Evolutionary conservation across 805 yeast species (phyloP).

Genomic region (Blastobotrys peoriensis): DNA sequence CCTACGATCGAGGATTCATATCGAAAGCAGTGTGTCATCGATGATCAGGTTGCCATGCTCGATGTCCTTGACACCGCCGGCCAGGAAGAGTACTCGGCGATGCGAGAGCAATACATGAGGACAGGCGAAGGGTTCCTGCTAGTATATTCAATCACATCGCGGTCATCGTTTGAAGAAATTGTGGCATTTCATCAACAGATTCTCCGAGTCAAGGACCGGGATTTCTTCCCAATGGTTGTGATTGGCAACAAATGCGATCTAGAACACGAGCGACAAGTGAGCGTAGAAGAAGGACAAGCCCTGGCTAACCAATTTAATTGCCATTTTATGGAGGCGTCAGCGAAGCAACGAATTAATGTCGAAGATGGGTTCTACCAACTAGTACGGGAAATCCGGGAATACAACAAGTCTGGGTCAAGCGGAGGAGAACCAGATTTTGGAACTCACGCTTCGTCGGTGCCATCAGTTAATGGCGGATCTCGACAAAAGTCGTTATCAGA

Average conservation of each 20-base stretch:
- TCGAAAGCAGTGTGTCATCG: conserved; percentile 81
- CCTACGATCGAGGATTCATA: conserved; percentile 82
- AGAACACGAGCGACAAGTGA: conserved; percentile 68
- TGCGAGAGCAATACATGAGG: conserved; percentile 82
- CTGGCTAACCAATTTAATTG: conserved; percentile 60
- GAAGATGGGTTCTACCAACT: conserved; percentile 70
- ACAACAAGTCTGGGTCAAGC: conserved; percentile 7
- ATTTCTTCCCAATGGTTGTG: conserved; percentile 68
- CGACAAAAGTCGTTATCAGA: neutral
- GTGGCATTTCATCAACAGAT: conserved; percentile 73
- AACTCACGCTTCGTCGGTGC: neutral
- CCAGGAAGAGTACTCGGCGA: conserved; percentile 72
- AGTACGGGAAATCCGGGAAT: conserved; percentile 26
- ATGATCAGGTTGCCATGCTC: conserved; percentile 65
- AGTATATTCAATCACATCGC: conserved; percentile 81
- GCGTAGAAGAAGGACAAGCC: conserved; percentile 77
- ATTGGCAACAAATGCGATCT: conserved; percentile 89
- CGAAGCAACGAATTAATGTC: conserved; percentile 85
- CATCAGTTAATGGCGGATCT: neutral
- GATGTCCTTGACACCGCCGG: conserved; percentile 96
- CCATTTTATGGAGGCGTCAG: conserved; percentile 81
- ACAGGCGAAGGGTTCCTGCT: conserved; percentile 89
- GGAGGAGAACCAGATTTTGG: neutral
- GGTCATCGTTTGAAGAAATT: conserved; percentile 80
- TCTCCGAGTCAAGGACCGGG: conserved; percentile 51